phyloP scores from a whole-genome alignment of 306 rosid species.

The Vigna mungo region DNA sequence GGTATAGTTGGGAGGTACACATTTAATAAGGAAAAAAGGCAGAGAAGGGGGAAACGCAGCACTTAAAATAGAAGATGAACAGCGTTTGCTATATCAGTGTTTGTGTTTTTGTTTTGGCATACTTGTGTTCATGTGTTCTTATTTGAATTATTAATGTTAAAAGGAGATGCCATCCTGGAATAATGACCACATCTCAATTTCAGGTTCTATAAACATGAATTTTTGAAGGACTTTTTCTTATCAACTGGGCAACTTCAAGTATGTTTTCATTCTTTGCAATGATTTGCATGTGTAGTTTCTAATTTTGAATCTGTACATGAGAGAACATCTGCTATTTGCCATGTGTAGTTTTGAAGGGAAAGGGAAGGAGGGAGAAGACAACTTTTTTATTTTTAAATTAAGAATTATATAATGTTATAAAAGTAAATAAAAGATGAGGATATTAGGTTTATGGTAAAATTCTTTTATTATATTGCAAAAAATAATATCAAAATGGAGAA shows the following conservation, averaged over 20 bases:
- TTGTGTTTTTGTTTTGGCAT: not conserved
- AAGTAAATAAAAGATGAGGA: not conserved
- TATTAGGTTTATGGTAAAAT: not conserved
- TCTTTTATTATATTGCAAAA: not conserved
- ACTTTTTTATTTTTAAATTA: not conserved
- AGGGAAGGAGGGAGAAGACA: not conserved
- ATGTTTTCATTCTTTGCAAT: constrained; percentile 49
- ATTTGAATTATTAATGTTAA: constrained; percentile 34
- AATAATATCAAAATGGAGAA: not conserved
- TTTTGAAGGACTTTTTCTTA: constrained; percentile 92
- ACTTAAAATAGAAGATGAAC: constrained; percentile 12
- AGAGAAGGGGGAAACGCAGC: constrained; percentile 16
- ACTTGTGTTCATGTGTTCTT: constrained; percentile 23
- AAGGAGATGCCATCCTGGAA: constrained; percentile 31
- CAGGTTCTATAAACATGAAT: constrained; percentile 94
- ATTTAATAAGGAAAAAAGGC: not conserved
- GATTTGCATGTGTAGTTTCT: constrained; percentile 35
- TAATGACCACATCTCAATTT: constrained; percentile 48
- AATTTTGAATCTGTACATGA: constrained; percentile 20
- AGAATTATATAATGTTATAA: not conserved
- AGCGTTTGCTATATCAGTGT: constrained; percentile 6
- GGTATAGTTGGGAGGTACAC: not conserved
- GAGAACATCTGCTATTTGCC: constrained; percentile 8
- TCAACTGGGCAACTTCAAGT: constrained; percentile 96
- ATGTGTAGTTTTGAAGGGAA: constrained; percentile 19